A percentile compares a stretch with the other conserved stretches of the same genome.
Conservation (phyloP, 805 yeast genomes). For the Starmerella riodocensis region DNA sequence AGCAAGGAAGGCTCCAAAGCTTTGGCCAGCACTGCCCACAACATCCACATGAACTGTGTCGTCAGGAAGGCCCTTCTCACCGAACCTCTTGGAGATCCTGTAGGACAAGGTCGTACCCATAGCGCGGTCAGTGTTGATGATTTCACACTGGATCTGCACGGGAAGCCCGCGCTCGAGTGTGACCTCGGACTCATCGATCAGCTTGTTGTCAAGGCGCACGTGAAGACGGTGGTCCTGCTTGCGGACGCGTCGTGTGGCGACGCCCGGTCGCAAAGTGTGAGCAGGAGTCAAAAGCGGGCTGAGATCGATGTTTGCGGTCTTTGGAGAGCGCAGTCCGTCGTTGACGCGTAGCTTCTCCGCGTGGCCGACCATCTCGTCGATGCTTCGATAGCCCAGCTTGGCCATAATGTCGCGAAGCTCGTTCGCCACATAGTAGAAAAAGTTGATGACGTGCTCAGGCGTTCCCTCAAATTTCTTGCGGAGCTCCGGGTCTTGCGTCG, state of each 20-base stretch:
- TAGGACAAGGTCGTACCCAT: slow-evolving; percentile 90
- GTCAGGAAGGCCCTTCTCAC: slow-evolving; percentile 86
- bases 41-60: slow-evolving; percentile 91
- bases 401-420: slow-evolving; percentile 93
- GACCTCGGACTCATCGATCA: slow-evolving; percentile 88
- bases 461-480: slow-evolving; percentile 89
- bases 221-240: slow-evolving; percentile 91
- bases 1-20: slow-evolving; percentile 95
- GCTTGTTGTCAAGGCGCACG: slow-evolving; percentile 85
- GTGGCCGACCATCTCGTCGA: slow-evolving; percentile 96
- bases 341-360: slow-evolving; percentile 81
- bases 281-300: slow-evolving; percentile 95
- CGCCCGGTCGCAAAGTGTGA: slow-evolving; percentile 91
- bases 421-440: slow-evolving; percentile 86
- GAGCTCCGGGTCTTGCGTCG: slow-evolving; percentile 92
- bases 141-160: slow-evolving; percentile 82
- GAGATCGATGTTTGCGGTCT: slow-evolving; percentile 81
- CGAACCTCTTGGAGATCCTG: slow-evolving; percentile 83
- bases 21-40: slow-evolving; percentile 92
- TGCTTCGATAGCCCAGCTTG: slow-evolving; percentile 81
- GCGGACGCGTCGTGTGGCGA: slow-evolving; percentile 80
- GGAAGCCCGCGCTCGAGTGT: slow-evolving; percentile 96
- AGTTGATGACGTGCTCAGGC: slow-evolving; percentile 96
- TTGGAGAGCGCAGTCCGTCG: slow-evolving; percentile 72
- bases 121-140: slow-evolving; percentile 92